Conservation (phyloP, 371 early-diverging fungal species). For the Actinomortierella wolfii region DNA sequence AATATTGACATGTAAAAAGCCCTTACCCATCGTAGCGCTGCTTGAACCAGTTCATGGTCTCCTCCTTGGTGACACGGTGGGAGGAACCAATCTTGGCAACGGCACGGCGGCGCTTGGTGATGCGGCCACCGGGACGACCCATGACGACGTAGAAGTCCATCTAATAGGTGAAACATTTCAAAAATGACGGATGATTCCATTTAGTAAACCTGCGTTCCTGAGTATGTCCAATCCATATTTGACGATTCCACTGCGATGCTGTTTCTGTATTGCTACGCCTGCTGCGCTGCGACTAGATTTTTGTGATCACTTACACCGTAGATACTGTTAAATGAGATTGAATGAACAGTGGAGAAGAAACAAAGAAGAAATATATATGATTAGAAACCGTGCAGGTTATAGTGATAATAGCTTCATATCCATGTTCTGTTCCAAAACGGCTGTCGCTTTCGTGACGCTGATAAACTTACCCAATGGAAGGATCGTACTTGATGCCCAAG, state of each 20-base stretch:
- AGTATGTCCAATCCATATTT: too few species aligned
- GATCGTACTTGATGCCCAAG: constrained; percentile 99
- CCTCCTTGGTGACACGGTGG: constrained; percentile 95
- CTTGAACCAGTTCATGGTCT: constrained; percentile 89
- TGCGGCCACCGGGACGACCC: constrained; percentile 97
- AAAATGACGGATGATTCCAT: neutral
- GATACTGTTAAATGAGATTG: neutral
- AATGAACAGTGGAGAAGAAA: constrained; percentile 7
- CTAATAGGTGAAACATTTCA: constrained; percentile 86
- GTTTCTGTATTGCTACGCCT: neutral
- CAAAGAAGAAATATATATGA: neutral
- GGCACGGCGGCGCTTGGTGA: constrained; percentile 95
- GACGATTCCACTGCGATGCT: too few species aligned
- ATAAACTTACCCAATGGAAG: constrained; percentile 87
- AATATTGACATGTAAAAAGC: neutral
- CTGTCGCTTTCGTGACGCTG: too few species aligned
- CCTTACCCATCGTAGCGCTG: constrained; percentile 51
- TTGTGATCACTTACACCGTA: constrained; percentile 7
- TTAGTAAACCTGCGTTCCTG: constrained; percentile 19
- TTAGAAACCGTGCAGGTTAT: too few species aligned
- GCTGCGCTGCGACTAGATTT: too few species aligned
- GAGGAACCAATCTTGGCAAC: constrained; percentile 86
- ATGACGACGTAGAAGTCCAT: constrained; percentile 87
- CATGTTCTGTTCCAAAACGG: too few species aligned
- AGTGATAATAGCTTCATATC: too few species aligned